Evolutionary conservation across 2,329 filamentous ascomycete genomes (phyloP).

Genomic region (Talaromyces sp.): DNA sequence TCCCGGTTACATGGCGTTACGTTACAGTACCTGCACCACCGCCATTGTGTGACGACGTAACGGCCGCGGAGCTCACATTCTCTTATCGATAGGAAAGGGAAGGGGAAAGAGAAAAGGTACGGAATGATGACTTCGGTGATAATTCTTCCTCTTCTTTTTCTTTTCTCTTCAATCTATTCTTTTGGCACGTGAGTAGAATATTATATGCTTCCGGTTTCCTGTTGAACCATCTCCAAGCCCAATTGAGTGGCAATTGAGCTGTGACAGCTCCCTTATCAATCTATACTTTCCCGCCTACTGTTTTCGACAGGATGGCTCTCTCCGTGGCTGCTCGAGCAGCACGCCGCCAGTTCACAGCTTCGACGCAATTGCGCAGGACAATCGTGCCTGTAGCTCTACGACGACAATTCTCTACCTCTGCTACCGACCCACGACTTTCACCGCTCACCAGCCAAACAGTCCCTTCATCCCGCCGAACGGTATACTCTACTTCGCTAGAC

Average conservation of each 20-base stretch:
- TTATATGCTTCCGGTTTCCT: conserved; percentile 5
- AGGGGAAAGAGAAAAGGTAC: not conserved
- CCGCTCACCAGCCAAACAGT: conserved; percentile 26
- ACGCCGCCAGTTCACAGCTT: conserved; percentile 10
- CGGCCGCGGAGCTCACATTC: conserved; percentile 12
- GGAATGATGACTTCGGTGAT: not conserved
- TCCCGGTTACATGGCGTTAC: conserved; percentile 2
- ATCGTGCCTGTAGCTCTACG: conserved; percentile 10
- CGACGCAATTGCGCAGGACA: conserved; percentile 9
- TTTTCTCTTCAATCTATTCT: not conserved
- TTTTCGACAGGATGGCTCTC: conserved; percentile 16
- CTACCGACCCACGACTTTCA: conserved; percentile 28
- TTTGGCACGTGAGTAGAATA: not conserved
- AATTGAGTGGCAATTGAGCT: conserved; percentile 16
- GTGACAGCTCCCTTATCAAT: conserved; percentile 5
- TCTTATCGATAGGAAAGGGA: conserved; percentile 16
- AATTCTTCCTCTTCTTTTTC: not conserved
- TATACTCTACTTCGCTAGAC: conserved; percentile 88
- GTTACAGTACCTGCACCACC: conserved; percentile 6
- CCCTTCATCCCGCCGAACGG: conserved; percentile 41
- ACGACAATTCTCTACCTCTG: conserved; percentile 25
- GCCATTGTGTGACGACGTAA: not conserved
- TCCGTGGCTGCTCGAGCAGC: conserved; percentile 18
- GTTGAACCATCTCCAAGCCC: not conserved
- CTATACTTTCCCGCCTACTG: conserved; percentile 2